Evolutionary conservation across 2,329 filamentous ascomycete genomes (phyloP).

Genomic region (Rhynchosporium secalis): DNA sequence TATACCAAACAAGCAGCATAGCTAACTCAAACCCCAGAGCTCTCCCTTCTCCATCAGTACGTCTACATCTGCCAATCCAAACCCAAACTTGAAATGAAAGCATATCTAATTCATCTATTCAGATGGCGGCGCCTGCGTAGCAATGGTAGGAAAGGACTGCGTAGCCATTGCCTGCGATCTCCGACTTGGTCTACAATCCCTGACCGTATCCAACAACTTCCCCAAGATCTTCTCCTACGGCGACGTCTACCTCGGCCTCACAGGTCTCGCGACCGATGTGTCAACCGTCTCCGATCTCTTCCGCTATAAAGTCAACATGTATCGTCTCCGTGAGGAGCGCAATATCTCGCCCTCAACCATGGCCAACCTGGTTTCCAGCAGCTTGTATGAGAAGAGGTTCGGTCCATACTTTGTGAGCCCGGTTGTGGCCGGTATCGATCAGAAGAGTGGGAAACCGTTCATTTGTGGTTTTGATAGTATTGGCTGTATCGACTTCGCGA

Average conservation of each 20-base stretch:
- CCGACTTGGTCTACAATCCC: constrained; percentile 90
- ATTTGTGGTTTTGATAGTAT: constrained; percentile 99
- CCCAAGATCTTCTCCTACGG: constrained; percentile 99
- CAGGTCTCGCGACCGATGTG: constrained; percentile 94
- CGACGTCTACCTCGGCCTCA: constrained; percentile 92
- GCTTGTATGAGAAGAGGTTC: constrained; percentile 92
- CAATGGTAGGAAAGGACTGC: constrained; percentile 99
- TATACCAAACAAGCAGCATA: constrained; percentile 22
- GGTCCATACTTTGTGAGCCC: constrained; percentile 96
- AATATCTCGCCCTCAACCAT: constrained; percentile 93
- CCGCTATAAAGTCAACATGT: constrained; percentile 99
- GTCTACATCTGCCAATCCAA: constrained; percentile 36
- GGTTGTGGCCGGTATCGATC: constrained; percentile 91
- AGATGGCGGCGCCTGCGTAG: constrained; percentile 92
- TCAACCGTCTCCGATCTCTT: constrained; percentile 93
- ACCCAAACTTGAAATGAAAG: background rate
- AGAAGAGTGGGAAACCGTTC: constrained; percentile 91
- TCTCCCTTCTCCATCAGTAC: constrained; percentile 96
- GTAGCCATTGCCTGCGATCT: constrained; percentile 99
- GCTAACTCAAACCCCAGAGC: constrained; percentile 56
- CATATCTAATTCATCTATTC: constrained; percentile 22
- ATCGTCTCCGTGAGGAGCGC: constrained; percentile 96
- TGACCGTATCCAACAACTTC: constrained; percentile 99
- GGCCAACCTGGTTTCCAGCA: constrained; percentile 89
- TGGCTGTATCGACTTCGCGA: constrained; percentile 98